Evolutionary conservation across 176 grass and related monocot genomes (phyloP), one percentile per base, ranked within the genome.

Genomic region (Lolium rigidum): DNA sequence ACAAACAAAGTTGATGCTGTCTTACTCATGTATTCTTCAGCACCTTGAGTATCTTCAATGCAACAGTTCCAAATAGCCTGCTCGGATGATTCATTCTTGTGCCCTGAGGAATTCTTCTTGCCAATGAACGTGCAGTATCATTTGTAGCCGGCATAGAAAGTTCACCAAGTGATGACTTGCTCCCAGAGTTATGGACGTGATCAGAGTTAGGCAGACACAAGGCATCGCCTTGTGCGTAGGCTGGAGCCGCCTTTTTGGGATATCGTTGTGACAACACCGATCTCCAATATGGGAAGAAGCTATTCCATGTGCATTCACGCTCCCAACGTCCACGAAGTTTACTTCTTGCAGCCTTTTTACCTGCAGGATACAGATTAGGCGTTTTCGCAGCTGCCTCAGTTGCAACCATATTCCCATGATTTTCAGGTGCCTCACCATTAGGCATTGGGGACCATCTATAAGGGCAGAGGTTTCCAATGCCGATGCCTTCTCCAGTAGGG

Each of bases 201-300:
- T 67, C 64, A 67, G 31, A 37, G 9, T 67, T 63, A 63, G 10
- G 10, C 60, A 4, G 60, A 13, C 1, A 22, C 22, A 20, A 61
- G 1, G 3, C 3, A 65, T 67, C 65, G 37, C 6, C 15, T 39
- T 15, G 16, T 68, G 65, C 65, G 17, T 39, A 31, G 16, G 3
- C 7, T 39, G 65, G 31, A 68, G 17, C 18, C 14, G 17, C 7
- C 35, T 68, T 68, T 18, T 16, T 10, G 17, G 61, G 22, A 49
- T 6, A 60, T 24, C 26, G 13, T 4, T 3, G 47, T 65, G 44
- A 9, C 47, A 80, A 80, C 7, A 65, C 78, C 18, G 78, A 80
- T 65, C 59, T 80, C 78, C 78, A 41, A 80, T 49, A 80, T 11
- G 78, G 59, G 5, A 65, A 80, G 78, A 64, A 80, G 18, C 18